Base-by-base conservation (phyloP, 2,329 filamentous ascomycete genomes). In the Colletotrichum chlorophyti region DNA sequence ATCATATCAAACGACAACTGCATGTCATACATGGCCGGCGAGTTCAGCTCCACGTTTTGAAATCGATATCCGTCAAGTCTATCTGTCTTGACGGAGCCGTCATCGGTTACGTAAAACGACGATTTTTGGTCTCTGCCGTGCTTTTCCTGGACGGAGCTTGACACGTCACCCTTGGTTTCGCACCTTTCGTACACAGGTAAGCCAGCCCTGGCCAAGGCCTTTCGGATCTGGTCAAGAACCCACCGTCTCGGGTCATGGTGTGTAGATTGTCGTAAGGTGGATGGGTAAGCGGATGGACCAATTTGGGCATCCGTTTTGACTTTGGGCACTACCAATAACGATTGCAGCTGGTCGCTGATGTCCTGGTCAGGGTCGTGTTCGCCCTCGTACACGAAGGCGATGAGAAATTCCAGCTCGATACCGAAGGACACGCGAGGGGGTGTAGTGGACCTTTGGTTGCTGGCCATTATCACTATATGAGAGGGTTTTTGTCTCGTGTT, bases 21-120 rank as follows among this genome's bases (percentile, higher is more conserved):
- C 37, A 46, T 66, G n/a, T 67, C 64, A 65, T 69, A 74, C 34
- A 67, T 53, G 2, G 74, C 69, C 2, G 73, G 74, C 26, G 69
- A 73, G 12, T 64, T 53, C n/a, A 76, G 35, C 53, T 76, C 71
- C 6, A 76, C 29, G 7, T 53, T 50, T 4, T 60, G 21, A 65
- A 69, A 74, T 1, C 1, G 38, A 24, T 63, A 63, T 3, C 55
- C 55, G 14, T 47, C 61, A 19, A 60, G 23, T 8, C 17, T 17
- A n/a, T 41, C 17, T 10, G 61, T 42, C n/a, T 32, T n/a, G 5
- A 63, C 12, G n/a, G 58, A 43, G 21, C 24, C 12, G 14, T 63
- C 61, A 2, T 31, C 23, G 12, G 17, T 14, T 8, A 63, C 3
- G 5, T 14, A 23, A 27, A 63, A 63, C 7, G 58, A 21, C 26